phyloP scores from a whole-genome alignment of 106 monocot genomes.

The Allium cepa region DNA sequence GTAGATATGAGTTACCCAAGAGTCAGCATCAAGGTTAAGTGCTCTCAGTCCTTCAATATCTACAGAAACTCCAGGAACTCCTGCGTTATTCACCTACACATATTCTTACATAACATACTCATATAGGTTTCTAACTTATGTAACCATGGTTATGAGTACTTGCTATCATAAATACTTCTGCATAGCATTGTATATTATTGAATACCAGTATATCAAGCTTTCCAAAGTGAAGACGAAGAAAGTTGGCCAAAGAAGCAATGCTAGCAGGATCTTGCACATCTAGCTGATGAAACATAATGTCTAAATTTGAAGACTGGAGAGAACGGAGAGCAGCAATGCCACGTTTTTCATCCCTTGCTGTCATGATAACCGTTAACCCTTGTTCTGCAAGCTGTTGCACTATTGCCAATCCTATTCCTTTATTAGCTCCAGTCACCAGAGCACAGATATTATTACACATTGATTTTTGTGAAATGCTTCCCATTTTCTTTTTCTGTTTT shows the following conservation, averaged over 20 bases:
- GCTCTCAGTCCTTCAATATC: constrained; percentile 31
- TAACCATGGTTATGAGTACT: too few relatives aligned
- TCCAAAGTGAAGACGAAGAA: constrained; percentile 20
- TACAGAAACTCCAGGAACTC: constrained; percentile 25
- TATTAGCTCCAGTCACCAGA: constrained; percentile 67
- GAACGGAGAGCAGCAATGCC: constrained; percentile 26
- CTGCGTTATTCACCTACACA: constrained; percentile 42
- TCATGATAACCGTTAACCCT: constrained; percentile 44
- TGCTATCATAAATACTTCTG: too few relatives aligned
- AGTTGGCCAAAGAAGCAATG: constrained; percentile 18
- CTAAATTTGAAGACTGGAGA: constrained; percentile 10
- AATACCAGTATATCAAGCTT: constrained; percentile 57
- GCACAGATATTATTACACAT: constrained; percentile 10
- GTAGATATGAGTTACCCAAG: constrained; percentile 23
- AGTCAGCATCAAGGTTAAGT: constrained; percentile 36
- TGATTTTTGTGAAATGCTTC: neutral
- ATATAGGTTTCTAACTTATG: too few relatives aligned
- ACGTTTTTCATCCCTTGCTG: constrained; percentile 34
- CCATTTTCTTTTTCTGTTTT: neutral
- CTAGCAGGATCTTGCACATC: constrained; percentile 28
- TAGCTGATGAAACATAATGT: constrained; percentile 41
- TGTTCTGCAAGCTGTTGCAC: constrained; percentile 29
- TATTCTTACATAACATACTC: too few relatives aligned
- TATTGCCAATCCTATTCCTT: constrained; percentile 53
- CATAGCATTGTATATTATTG: neutral